A percentile compares a stretch with the other conserved stretches of the same genome.
Evolutionary conservation across 306 rosid genomes (phyloP).

Genomic region (Notholithocarpus densiflorus): DNA sequence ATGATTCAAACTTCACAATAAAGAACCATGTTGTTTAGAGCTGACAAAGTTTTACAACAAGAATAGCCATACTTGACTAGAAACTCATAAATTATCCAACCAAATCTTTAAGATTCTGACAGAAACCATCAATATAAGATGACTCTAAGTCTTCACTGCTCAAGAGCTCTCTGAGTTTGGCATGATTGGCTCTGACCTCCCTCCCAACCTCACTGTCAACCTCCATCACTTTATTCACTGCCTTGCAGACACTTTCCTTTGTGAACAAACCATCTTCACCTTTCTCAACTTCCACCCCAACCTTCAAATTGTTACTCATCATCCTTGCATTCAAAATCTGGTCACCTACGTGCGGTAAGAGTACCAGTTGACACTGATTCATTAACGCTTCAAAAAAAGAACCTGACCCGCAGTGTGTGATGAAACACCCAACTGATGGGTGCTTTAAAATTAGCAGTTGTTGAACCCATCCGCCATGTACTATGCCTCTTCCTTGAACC

Average conservation of each 20-base stretch:
- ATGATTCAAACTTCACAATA: no score
- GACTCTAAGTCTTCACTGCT: no score
- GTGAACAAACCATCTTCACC: constrained; percentile 30
- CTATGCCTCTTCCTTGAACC: constrained; percentile 23
- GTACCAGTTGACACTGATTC: constrained; percentile 31
- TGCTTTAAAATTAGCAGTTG: constrained; percentile 32
- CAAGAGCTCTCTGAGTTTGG: no score
- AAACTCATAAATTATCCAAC: no score
- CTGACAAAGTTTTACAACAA: no score
- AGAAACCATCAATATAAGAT: no score
- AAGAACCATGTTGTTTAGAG: no score
- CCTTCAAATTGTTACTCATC: constrained; percentile 28
- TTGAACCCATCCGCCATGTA: constrained; percentile 32
- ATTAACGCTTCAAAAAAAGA: constrained; percentile 34
- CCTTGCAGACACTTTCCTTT: constrained; percentile 17
- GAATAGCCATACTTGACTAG: no score
- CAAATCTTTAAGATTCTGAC: no score
- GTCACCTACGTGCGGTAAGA: constrained; percentile 27
- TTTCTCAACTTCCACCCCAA: constrained; percentile 41
- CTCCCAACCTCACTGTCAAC: constrained; percentile 25
- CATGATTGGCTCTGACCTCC: not conserved
- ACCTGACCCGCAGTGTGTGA: constrained; percentile 36
- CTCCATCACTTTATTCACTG: constrained; percentile 36
- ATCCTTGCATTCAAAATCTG: constrained; percentile 29
- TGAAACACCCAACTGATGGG: constrained; percentile 36